phyloP scores from a whole-genome alignment of 164 flowering plant genomes.

The Santalum album region DNA sequence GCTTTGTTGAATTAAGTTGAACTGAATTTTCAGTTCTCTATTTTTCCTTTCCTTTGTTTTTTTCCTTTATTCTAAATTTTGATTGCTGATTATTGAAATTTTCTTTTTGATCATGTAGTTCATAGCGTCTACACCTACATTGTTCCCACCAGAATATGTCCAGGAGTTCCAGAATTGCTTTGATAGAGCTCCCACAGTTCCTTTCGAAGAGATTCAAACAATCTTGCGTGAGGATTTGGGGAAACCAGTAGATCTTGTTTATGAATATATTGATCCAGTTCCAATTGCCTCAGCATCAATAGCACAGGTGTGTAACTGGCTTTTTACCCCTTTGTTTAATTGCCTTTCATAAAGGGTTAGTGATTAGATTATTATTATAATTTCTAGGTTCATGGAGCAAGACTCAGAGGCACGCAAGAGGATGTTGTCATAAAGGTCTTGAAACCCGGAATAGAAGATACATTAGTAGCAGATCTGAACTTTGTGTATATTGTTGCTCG shows the following conservation, averaged over 20 bases:
- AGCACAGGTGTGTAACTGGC: constrained; percentile 57
- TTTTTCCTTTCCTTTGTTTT: too few relatives aligned
- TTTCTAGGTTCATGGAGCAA: constrained; percentile 87
- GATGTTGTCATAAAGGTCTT: constrained; percentile 93
- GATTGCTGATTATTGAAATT: constrained; percentile 1
- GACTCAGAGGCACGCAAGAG: constrained; percentile 62
- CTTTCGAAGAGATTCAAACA: constrained; percentile 64
- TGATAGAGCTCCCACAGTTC: constrained; percentile 80
- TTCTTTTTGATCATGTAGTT: constrained; percentile 51
- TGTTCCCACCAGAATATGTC: constrained; percentile 86
- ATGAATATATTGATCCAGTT: constrained; percentile 79
- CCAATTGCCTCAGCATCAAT: constrained; percentile 99
- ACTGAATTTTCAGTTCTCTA: too few relatives aligned
- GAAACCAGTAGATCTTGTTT: constrained; percentile 73
- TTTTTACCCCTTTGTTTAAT: too few relatives aligned
- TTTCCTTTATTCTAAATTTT: too few relatives aligned
- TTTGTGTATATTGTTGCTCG: constrained; percentile 84
- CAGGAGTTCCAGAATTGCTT: constrained; percentile 90
- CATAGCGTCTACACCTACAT: constrained; percentile 91
- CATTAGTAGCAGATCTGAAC: constrained; percentile 85
- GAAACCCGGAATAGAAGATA: constrained; percentile 92
- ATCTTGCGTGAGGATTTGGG: constrained; percentile 69
- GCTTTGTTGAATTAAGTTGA: too few relatives aligned
- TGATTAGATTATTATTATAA: constrained; percentile 7
- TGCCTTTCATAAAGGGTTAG: neutral